Evolutionary conservation across 108 stramenopile genomes (phyloP).

Genomic region (Pseudonitzschia multiseries): DNA sequence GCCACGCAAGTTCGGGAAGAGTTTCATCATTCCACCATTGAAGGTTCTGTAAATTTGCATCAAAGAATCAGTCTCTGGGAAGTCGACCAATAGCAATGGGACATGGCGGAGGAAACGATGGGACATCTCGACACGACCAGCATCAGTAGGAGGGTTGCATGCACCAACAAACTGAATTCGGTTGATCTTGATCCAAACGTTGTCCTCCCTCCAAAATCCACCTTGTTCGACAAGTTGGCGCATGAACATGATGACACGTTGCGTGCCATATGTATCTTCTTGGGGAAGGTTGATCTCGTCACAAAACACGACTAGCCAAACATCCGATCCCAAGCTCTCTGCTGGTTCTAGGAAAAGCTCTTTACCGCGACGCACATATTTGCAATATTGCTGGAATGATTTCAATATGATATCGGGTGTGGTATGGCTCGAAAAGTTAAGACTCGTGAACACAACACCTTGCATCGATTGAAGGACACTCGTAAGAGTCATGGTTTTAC

Average conservation of each 20-base stretch:
- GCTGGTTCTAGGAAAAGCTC: slow-evolving; percentile 81
- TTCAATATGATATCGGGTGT: slow-evolving; percentile 96
- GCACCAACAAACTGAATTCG: slow-evolving; percentile 97
- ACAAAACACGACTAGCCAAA: slow-evolving; percentile 97
- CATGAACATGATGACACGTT: slow-evolving; percentile 96
- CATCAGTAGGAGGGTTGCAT: slow-evolving; percentile 99
- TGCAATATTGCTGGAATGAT: slow-evolving; percentile 93
- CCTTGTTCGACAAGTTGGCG: slow-evolving; percentile 96
- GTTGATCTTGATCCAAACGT: slow-evolving; percentile 90
- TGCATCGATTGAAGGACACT: slow-evolving; percentile 90
- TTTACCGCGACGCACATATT: slow-evolving; percentile 86
- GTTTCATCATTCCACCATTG: slow-evolving; percentile 93
- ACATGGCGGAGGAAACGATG: slow-evolving; percentile 95
- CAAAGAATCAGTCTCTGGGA: slow-evolving; percentile 88
- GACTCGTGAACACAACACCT: slow-evolving; percentile 86
- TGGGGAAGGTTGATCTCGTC: slow-evolving; percentile 99
- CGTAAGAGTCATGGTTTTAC: slow-evolving; percentile 98
- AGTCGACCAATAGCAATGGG: slow-evolving; percentile 96
- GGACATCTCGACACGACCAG: slow-evolving; percentile 91
- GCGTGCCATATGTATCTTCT: slow-evolving; percentile 95
- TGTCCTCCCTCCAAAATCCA: slow-evolving; percentile 96
- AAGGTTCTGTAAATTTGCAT: slow-evolving; percentile 96
- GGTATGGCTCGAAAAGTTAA: slow-evolving; percentile 96
- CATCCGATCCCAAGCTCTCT: slow-evolving; percentile 72
- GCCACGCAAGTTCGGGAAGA: slow-evolving; percentile 92